Evolutionary conservation across 169 alveolate genomes (phyloP), one percentile per base, ranked within the genome.

Genomic region (Amoebophrya sp.): DNA sequence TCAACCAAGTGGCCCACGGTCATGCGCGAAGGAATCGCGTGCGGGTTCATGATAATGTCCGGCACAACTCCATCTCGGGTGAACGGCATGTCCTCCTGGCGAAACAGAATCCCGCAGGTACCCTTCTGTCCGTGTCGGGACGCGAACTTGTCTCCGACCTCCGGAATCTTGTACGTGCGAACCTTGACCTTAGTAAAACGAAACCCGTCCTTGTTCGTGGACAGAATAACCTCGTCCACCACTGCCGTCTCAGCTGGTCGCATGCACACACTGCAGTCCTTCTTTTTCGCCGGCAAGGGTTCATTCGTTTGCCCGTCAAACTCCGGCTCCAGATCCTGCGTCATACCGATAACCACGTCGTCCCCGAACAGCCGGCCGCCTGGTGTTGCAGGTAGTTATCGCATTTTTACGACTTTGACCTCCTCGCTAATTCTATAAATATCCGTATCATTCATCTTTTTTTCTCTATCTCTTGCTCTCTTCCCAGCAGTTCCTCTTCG

Each of bases 1-100:
- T 99, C 99, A 77, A 99, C 99, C 96, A 99, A 96, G 96, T 99
- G 99, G 1, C 99, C 99, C 91, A 99, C 98, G 18, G 99, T 99
- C 99, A 99, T 99, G 83, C 99, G 98, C 54, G 99, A 98, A 29
- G 99, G 99, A 90, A 99, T 99, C 92, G 99, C 99, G 94, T 99
- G 99, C 25, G 99, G 99, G 94, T 99, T 99, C 96, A 98, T 98
- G 47, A 98, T 98, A 40, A 99, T 96, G 95, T 99, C 99, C 39
- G 99, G 99, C 29, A 95, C 96, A n/a, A 98, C 97, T 25, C 99
- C 99, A 90, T 93, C 94, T 92, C 96, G 96, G 1, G 99, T 98
- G 95, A 97, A 99, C 0, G 99, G 99, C 96, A 99, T 93, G 94
- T 99, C 99, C 93, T 99, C 99, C 92, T 96, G 97, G 89, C 99